Evolutionary conservation across 225 moss, liverwort and hornwort species (phyloP).

Genomic region (Marchantia paleacea): DNA sequence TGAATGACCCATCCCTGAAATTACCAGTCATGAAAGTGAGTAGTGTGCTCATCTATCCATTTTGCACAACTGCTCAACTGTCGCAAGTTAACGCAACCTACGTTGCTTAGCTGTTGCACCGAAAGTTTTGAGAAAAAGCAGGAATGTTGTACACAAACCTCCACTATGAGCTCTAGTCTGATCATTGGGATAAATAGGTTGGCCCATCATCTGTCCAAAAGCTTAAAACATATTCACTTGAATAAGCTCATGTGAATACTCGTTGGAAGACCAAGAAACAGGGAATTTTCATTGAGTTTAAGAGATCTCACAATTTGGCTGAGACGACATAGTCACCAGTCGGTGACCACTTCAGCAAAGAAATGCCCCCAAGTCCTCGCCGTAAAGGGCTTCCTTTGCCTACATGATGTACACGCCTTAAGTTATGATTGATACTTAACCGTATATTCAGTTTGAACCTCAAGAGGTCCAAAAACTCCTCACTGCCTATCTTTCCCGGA

Average conservation of each 20-base stretch:
- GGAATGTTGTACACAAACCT: neutral
- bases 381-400: constrained; percentile 76
- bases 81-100: neutral
- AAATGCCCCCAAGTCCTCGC: constrained; percentile 80
- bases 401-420: constrained; percentile 16
- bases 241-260: neutral
- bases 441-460: too few species aligned
- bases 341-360: constrained; percentile 92
- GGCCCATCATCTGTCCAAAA: neutral
- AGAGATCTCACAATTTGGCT: constrained; percentile 64
- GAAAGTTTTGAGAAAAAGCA: neutral
- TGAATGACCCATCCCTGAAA: constrained; percentile 79
- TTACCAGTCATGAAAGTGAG: neutral
- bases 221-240: neutral
- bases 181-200: neutral
- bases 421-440: neutral
- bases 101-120: neutral
- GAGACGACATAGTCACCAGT: constrained; percentile 94
- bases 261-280: neutral
- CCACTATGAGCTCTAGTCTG: neutral
- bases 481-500: too few species aligned
- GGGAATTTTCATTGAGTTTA: neutral
- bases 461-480: too few species aligned
- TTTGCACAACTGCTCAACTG: too few species aligned
- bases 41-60: neutral